phyloP scores from a whole-genome alignment of 768 basidiomycete genomes.

The Lentinula boryana region DNA sequence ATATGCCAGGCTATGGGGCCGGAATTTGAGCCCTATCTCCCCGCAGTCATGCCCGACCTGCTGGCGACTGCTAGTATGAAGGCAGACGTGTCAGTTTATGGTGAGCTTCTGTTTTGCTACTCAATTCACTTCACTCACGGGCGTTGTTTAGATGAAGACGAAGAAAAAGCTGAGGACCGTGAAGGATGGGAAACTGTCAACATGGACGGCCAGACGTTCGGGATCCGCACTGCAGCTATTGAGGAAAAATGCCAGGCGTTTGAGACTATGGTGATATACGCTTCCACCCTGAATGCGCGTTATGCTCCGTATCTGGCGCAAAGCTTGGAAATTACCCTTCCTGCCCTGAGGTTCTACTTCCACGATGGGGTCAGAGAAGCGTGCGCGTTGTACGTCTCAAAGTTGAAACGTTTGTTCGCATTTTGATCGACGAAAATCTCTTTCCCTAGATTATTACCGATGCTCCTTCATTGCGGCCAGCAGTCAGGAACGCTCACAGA shows the following conservation, averaged over 20 bases:
- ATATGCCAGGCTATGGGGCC: constrained; percentile 79
- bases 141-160: constrained; percentile 39
- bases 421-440: not conserved
- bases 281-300: constrained; percentile 55
- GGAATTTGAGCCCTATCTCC: constrained; percentile 84
- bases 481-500: constrained; percentile 55
- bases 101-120: constrained; percentile 27
- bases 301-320: constrained; percentile 74
- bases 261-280: constrained; percentile 80
- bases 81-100: constrained; percentile 70
- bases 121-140: not conserved
- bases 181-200: constrained; percentile 78
- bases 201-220: constrained; percentile 72
- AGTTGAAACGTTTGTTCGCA: not conserved
- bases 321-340: constrained; percentile 65
- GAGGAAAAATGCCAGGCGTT: constrained; percentile 89
- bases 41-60: constrained; percentile 77
- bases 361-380: constrained; percentile 84
- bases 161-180: constrained; percentile 47
- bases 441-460: constrained; percentile 56
- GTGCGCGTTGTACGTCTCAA: constrained; percentile 53
- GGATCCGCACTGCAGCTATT: constrained; percentile 73
- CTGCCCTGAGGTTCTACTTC: constrained; percentile 69
- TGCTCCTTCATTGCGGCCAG: constrained; percentile 66
- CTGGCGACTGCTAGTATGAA: constrained; percentile 74